phyloP scores from a whole-genome alignment of 768 basidiomycete species.

The Sporobolomyces roseus region DNA sequence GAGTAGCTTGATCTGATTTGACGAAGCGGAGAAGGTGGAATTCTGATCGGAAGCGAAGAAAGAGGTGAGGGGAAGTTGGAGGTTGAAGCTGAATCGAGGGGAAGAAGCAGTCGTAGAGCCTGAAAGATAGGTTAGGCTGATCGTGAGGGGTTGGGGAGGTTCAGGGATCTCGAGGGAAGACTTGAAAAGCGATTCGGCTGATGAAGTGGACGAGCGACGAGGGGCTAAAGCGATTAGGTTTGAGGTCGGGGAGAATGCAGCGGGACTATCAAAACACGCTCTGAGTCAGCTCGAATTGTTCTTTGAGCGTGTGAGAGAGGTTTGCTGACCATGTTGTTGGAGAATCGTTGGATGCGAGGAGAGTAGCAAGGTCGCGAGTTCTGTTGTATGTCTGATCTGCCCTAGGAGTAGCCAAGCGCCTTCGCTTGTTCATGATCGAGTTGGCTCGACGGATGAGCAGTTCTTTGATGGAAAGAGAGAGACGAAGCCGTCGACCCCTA shows the following conservation, averaged over 20 bases:
- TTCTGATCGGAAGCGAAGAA: neutral
- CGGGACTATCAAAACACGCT: neutral
- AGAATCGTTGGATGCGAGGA: neutral
- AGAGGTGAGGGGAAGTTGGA: conserved; percentile 18
- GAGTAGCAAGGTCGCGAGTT: neutral
- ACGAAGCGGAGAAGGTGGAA: neutral
- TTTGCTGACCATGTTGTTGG: neutral
- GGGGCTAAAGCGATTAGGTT: conserved; percentile 24
- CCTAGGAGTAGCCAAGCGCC: neutral
- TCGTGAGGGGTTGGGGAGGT: neutral
- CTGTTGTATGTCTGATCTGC: neutral
- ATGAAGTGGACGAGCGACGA: neutral
- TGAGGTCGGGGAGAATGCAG: conserved; percentile 17
- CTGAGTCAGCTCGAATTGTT: neutral
- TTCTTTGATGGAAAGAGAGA: neutral
- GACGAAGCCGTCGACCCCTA: no score
- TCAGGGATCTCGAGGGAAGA: neutral
- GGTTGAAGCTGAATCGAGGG: conserved; percentile 9
- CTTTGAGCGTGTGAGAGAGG: neutral
- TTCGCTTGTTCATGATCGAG: conserved; percentile 14
- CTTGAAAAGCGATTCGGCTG: neutral
- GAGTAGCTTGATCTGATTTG: conserved; percentile 15
- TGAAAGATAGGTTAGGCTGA: conserved; percentile 23
- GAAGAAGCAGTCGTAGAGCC: neutral
- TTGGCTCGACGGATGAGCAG: no score